Conservation (phyloP, 2,329 filamentous ascomycete genomes). For the Scedosporium aurantiacum region DNA sequence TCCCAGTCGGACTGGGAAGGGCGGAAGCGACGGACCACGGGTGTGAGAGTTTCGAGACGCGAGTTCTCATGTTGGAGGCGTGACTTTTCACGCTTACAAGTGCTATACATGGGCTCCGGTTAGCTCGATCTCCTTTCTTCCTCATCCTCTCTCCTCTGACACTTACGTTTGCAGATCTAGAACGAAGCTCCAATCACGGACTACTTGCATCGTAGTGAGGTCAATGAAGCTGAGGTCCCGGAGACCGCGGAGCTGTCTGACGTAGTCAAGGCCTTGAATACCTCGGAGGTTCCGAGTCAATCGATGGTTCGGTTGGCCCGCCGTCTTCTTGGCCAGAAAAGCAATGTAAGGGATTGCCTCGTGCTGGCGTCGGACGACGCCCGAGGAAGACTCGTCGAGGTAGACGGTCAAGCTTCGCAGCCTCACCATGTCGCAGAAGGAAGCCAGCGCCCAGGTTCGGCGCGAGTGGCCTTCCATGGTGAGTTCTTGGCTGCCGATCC, state of each 20-base stretch:
- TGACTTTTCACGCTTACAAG: conserved; percentile 2
- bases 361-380: conserved; percentile 23
- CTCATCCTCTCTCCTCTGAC: neutral
- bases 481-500: conserved; percentile 25
- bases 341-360: conserved; percentile 18
- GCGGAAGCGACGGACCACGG: neutral
- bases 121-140: neutral
- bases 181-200: conserved; percentile 21
- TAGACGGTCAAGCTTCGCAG: conserved; percentile 30
- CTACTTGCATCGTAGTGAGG: conserved; percentile 13
- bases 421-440: conserved; percentile 22
- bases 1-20: neutral
- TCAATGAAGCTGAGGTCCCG: conserved; percentile 30
- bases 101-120: neutral
- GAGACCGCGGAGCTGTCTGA: conserved; percentile 33
- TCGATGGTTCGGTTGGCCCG: conserved; percentile 28
- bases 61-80: neutral
- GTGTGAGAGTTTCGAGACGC: neutral
- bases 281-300: conserved; percentile 24
- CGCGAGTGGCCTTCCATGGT: conserved; percentile 22
- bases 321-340: conserved; percentile 19
- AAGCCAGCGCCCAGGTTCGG: conserved; percentile 24
- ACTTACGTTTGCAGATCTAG: conserved; percentile 10
- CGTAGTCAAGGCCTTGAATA: conserved; percentile 32
- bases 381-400: conserved; percentile 24